Base-by-base conservation (phyloP, 1,284 basidiomycete species). In the Ganoderma lucidum region DNA sequence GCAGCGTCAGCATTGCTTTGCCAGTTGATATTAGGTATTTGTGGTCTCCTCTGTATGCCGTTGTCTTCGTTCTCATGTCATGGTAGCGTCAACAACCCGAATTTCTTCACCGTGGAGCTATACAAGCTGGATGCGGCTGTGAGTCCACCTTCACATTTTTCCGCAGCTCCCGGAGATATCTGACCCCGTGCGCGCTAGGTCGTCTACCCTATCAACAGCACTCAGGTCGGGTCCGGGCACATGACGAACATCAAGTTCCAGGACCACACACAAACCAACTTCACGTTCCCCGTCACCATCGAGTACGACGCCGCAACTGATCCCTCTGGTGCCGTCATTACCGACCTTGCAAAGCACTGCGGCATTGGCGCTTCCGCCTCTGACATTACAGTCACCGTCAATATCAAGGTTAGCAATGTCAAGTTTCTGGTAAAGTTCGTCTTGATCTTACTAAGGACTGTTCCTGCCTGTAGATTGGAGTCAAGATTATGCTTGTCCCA, bases 251-350 rank as follows among this genome's bases (percentile, higher is more conserved):
- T 95, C 70, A 85, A 88, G 48, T 92, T 98, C 78, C 77, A 83
- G 6, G 85, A 91, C 12, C 84, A 92, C 77, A 81, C 86, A 3
- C 85, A 87, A 73, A 95, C 91, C 3, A 93, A 90, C 66, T 90
- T 96, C 81, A 88, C 88, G 0, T 95, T 98, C 83, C 95, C 96
- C 0, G 93, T 97, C 80, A 78, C 86, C 3, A 84, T 98, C 66
- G 84, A 86, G 62, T 97, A 97, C 82, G 87, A 88, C 45, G 82
- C 85, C 32, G 78, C 86, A 0, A 77, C 84, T 63, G 90, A 96
- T 74, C 89, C 93, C 5, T 84, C 86, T 68, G 78, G 83, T 55
- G 73, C 75, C 28, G 89, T 97, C 45, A 83, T 97, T 30, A 73
- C 82, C 9, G 93, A 96, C 78, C 77, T 95, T 37, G 85, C 85